A percentile compares a stretch with the other conserved stretches of the same genome.
Conservation (phyloP, 352 stramenopile species). For the Pythium insidiosum region DNA sequence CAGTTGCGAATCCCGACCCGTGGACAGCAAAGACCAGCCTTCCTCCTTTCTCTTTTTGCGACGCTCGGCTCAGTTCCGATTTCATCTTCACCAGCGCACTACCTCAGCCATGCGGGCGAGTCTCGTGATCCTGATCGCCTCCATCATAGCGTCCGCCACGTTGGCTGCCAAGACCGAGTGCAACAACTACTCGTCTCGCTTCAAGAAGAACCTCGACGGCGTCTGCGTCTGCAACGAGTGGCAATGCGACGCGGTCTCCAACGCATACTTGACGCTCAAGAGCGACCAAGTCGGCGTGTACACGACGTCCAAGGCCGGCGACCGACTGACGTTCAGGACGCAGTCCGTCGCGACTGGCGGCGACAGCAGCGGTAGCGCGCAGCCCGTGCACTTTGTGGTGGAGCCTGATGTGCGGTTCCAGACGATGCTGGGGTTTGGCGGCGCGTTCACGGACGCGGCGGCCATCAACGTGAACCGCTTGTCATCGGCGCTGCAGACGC, state of each 20-base stretch:
- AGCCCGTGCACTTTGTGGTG: conserved; percentile 34
- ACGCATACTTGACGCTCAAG: conserved; percentile 28
- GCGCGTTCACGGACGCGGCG: conserved; percentile 83
- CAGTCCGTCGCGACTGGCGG: conserved; percentile 12
- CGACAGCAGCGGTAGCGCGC: conserved; percentile 6
- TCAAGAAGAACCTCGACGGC: conserved; percentile 32
- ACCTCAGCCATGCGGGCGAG: no score
- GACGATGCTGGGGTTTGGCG: conserved; percentile 42
- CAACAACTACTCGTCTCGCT: conserved; percentile 29
- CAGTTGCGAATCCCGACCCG: no score
- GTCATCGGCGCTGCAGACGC: conserved; percentile 37
- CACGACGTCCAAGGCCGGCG: conserved; percentile 35
- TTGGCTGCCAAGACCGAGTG: conserved; percentile 10
- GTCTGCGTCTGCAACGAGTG: conserved; percentile 21
- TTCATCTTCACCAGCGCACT: no score
- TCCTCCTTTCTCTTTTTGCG: no score
- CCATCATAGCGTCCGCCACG: no score
- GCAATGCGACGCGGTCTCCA: conserved; percentile 38
- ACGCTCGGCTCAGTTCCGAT: no score
- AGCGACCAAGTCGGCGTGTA: conserved; percentile 35
- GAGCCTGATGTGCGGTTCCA: conserved; percentile 15
- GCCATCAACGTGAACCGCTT: conserved; percentile 77
- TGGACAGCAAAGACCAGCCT: no score
- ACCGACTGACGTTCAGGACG: conserved; percentile 37
- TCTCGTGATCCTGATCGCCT: no score